Evolutionary conservation across 2,329 filamentous ascomycete genomes (phyloP).

Genomic region (Ophiostoma australiae): DNA sequence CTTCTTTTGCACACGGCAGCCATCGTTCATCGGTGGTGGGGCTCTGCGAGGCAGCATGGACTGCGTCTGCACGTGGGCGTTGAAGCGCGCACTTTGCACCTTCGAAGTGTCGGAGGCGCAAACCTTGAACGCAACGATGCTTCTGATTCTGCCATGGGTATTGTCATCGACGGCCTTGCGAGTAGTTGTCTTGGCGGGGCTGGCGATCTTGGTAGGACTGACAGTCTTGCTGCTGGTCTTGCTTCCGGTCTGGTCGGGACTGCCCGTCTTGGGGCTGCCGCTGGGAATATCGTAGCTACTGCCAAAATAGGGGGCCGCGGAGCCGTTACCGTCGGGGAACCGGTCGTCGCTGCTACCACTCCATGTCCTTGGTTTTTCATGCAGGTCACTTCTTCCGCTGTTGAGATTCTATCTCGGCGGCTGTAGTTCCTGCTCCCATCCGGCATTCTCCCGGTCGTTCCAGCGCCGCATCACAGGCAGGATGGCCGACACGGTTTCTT

Average conservation of each 20-base stretch:
- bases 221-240: not conserved
- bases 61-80: not conserved
- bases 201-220: too few species aligned
- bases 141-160: not conserved
- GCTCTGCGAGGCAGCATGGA: not conserved
- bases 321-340: too few species aligned
- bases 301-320: not conserved
- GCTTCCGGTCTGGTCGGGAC: too few species aligned
- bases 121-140: not conserved
- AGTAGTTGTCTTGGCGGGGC: not conserved
- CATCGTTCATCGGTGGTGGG: not conserved
- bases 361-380: not conserved
- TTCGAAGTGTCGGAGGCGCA: not conserved
- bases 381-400: not conserved
- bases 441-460: conserved; percentile 43
- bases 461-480: conserved; percentile 42
- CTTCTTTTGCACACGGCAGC: not conserved
- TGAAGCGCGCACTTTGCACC: not conserved
- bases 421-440: conserved; percentile 37
- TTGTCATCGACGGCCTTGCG: not conserved
- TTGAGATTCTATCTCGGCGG: conserved; percentile 19
- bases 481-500: conserved; percentile 40
- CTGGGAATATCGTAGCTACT: not conserved
- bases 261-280: not conserved
- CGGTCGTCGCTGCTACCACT: not conserved